Base-by-base conservation (phyloP, 129 eudicot species). In the Smallanthus sonchifolius region DNA sequence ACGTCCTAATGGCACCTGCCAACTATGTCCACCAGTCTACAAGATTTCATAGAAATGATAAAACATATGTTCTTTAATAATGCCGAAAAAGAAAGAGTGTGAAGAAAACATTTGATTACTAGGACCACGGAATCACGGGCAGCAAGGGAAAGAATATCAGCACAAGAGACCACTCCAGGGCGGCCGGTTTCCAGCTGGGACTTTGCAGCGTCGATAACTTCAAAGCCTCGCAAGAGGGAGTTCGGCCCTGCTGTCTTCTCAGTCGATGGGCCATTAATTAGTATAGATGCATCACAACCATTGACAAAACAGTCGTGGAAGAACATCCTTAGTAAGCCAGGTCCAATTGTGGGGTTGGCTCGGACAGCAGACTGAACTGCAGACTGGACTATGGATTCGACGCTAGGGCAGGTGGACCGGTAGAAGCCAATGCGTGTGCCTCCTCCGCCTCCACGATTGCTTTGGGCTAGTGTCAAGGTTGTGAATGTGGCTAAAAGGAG, bases 241-340 rank as follows among this genome's bases (percentile, higher is more conserved):
- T 91, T 91, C 11, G 97, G 97, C 0, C 67, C 79, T 0, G 97
- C 92, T 17, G 87, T 73, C 72, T 88, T 91, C 69, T 91, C 96
- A 65, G 45, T 75, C 2, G 77, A 72, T 0, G 87, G 34, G 52
- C 87, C 97, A 15, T 91, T 87, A 48, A 91, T 80, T n/a, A 91
- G 55, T 32, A 91, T 91, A 9, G 97, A 91, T 6, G 95, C 97
- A 74, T 91, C 97, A 81, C 97, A 91, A 48, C 96, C 96, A 77
- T 90, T 83, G 24, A 89, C 83, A 54, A 89, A 89, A 64, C 96
- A 89, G 48, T 86, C 96, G 69, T 89, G 96, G 74, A 89, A 89
- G 75, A 80, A 81, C 87, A 89, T 78, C 19, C 96, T 76, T 5
- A 89, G 90, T 76, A 89, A 10, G 0, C 87, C 96, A 0, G 96